These are phyloP conservation scores for Centaurea solstitialis DNA, from an alignment of 129 eudicot species.

Conservation along the genomic window DNA sequence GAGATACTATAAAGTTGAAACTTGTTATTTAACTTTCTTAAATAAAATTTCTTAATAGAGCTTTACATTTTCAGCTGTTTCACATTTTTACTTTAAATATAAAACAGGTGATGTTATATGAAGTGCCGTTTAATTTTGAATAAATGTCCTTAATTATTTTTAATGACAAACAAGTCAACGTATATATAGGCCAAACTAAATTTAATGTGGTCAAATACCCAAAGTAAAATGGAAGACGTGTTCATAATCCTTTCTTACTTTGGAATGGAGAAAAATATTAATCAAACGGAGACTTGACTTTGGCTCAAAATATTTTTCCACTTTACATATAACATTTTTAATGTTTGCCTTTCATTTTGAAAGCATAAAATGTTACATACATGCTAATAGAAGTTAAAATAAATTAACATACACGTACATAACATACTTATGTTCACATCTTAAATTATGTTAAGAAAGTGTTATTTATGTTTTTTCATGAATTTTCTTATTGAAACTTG, in stretches of 20 bases:
- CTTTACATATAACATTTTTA: background rate
- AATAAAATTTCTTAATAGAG: too few relatives aligned
- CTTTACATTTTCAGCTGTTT: background rate
- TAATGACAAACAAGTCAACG: conserved; percentile 1
- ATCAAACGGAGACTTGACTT: conserved; percentile 6
- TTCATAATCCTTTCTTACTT: background rate
- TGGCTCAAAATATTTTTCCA: background rate
- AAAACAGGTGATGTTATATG: background rate
- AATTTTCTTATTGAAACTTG: too few relatives aligned
- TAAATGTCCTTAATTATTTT: too few relatives aligned
- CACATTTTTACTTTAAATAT: too few relatives aligned
- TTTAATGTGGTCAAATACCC: background rate
- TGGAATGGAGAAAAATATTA: background rate
- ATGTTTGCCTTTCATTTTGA: background rate
- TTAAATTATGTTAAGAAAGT: too few relatives aligned
- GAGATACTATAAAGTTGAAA: too few relatives aligned
- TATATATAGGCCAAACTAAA: background rate
- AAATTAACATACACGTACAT: too few relatives aligned
- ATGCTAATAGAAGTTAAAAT: background rate
- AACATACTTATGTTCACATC: too few relatives aligned
- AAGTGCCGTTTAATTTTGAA: background rate
- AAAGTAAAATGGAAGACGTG: background rate
- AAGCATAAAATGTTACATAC: background rate
- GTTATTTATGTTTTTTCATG: too few relatives aligned
- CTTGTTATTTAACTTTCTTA: too few relatives aligned